Evolutionary conservation across 805 yeast genomes (phyloP).

Genomic region (Starmera quercuum): DNA sequence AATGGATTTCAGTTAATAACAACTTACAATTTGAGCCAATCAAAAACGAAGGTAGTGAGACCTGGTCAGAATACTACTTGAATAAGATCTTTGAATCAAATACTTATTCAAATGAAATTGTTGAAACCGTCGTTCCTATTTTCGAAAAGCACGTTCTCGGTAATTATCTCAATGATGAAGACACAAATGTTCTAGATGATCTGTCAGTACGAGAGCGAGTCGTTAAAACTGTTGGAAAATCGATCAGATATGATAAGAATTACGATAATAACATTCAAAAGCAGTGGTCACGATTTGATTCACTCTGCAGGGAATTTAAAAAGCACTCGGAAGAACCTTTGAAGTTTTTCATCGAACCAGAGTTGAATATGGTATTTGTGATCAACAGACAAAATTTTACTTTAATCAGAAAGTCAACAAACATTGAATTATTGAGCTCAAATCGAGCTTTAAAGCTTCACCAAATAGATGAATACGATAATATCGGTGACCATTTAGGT

Average conservation of each 20-base stretch:
- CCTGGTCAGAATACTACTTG: constrained; percentile 31
- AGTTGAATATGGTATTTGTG: constrained; percentile 21
- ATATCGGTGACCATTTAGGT: constrained; percentile 18
- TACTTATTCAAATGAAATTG: constrained; percentile 37
- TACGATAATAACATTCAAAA: constrained; percentile 31
- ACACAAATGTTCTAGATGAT: constrained; percentile 14
- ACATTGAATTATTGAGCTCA: constrained; percentile 24
- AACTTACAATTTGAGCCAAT: constrained; percentile 21
- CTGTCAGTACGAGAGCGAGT: constrained; percentile 27
- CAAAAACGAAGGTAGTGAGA: constrained; percentile 21
- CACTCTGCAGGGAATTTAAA: constrained; percentile 65
- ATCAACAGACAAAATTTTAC: constrained; percentile 29
- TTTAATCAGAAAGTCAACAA: constrained; percentile 24
- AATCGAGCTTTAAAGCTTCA: constrained; percentile 24
- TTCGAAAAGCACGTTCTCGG: constrained; percentile 36
- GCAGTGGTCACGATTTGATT: constrained; percentile 63
- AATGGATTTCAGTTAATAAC: constrained; percentile 16
- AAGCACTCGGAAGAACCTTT: constrained; percentile 55
- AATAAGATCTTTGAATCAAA: constrained; percentile 42
- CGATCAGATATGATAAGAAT: constrained; percentile 22
- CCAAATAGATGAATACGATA: constrained; percentile 16
- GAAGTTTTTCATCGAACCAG: constrained; percentile 33
- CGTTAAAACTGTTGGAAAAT: constrained; percentile 22
- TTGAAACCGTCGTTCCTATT: constrained; percentile 45
- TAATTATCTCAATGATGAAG: constrained; percentile 16